Base-by-base conservation (phyloP, 129 eudicot species). In the Dittrichia graveolens region DNA sequence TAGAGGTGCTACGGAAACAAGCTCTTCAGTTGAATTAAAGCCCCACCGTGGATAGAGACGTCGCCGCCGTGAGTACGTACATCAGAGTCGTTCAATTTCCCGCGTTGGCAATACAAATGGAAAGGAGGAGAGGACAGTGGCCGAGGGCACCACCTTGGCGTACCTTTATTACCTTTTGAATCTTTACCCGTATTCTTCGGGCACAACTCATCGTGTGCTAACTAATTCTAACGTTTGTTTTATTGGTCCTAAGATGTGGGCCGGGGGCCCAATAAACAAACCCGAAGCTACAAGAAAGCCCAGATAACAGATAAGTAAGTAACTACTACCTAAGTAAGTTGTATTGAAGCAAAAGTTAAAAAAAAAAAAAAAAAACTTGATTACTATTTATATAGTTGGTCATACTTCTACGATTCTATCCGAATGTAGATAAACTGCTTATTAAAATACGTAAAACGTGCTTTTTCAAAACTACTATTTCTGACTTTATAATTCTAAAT, bases 151-250 rank as follows among this genome's bases (percentile, higher is more conserved):
- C 75, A 76, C 75, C 69, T 58, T 43, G 2, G 65, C 31, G 10
- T 59, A 58, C 38, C 31, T 48, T 77, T 31, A 5, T 3, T 67
- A 49, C 11, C 71, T 53, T 78, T 61, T 78, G 61, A 46, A 60
- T 69, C 69, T 70, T 78, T 78, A 4, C 58, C 61, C 77, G 50
- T 16, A 35, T 61, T 61, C 52, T 41, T 70, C 72, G 77, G 72
- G 50, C 81, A 78, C 31, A 50, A 50, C 15, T 5, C 41, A 70
- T 78, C 82, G 76, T 78, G 81, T 70, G 71, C 59, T 61, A 61
- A 78, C 66, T 13, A 52, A 70, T 61, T 78, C 24, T 31, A 76
- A 42, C 13, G 37, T 35, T n/a, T 66, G 42, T 2, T 67, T 2
- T 35, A 15, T 44, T 58, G 61, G 68, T 61, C 60, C 58, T 37